Conservation (phyloP, 2,329 filamentous ascomycete species). For the Fusarium succisae region DNA sequence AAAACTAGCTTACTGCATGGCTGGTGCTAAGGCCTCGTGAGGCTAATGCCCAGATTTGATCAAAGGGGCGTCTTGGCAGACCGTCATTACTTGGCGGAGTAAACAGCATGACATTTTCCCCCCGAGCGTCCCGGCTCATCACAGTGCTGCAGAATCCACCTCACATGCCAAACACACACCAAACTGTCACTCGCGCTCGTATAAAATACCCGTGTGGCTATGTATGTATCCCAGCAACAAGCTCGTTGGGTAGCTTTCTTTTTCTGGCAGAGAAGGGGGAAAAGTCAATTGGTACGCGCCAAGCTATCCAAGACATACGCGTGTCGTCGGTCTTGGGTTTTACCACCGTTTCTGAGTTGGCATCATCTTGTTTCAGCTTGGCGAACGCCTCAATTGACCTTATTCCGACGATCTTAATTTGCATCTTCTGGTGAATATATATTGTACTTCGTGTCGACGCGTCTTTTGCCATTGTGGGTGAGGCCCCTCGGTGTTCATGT, state of each 20-base stretch:
- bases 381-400: background rate
- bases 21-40: background rate
- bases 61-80: slow-evolving; percentile 29
- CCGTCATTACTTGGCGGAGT: slow-evolving; percentile 25
- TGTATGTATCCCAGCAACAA: slow-evolving; percentile 3
- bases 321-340: slow-evolving; percentile 12
- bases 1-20: slow-evolving; percentile 6
- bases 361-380: slow-evolving; percentile 14
- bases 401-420: background rate
- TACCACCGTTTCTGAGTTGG: background rate
- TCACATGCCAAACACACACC: background rate
- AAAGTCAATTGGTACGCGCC: slow-evolving; percentile 6
- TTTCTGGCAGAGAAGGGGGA: background rate
- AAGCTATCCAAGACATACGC: slow-evolving; percentile 13
- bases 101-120: slow-evolving; percentile 6
- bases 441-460: background rate
- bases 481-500: background rate
- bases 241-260: too few species aligned
- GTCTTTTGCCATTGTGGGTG: background rate
- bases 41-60: slow-evolving; percentile 28
- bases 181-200: background rate
- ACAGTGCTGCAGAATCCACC: too few species aligned
- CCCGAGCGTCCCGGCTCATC: slow-evolving; percentile 16
- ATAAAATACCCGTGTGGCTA: background rate
- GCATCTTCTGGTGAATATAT: background rate